Base-by-base conservation (phyloP, 83 land plant genomes). In the Isoetes engelmannii region DNA sequence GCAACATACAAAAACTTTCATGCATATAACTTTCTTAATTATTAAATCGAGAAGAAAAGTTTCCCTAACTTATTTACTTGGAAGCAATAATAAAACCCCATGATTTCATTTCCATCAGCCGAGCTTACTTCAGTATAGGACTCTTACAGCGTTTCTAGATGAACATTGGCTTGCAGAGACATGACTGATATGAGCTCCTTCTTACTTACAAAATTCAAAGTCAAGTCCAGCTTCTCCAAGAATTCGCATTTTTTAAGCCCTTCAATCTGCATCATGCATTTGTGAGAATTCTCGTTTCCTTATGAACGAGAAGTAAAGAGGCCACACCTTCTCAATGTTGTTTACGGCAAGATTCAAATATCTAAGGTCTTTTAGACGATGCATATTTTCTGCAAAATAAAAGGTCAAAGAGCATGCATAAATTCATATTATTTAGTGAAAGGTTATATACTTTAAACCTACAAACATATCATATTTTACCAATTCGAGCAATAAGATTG, bases 321-420 rank as follows among this genome's bases (percentile, higher is more conserved):
- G 41, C 41, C 7, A 21, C 46, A 79, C 81, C 79, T 75, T 74
- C 21, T 47, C 57, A 63, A 79, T 74, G 42, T 79, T 79, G 49
- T 79, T 79, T 45, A 79, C 67, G 8, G 81, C 78, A 49, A 79
- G 62, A 21, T 79, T 79, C 17, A 79, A 65, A 56, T 79, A 79
- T 45, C 65, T 63, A 41, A 79, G 57, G 53, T 74, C 77, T 44
- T 79, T 79, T 48, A 79, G 20, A 7, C 78, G 65, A 48, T 79
- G 62, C 49, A 79, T 21, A 59, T 79, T 79, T 48, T 74, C 81
- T 79, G 73, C 57, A 17, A 8, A 7, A 57, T 12, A 12, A 65
- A 46, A 44, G 8, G 10, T n/a, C 21, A 3, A 60, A 60, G 28
- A 28, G 37, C 37, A 28, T 28, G 37, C 37, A 28, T 28, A 28